A percentile compares a stretch with the other conserved stretches of the same genome.
phyloP scores from a whole-genome alignment of 2,329 filamentous ascomycete species.

The Claviceps quebecensis region DNA sequence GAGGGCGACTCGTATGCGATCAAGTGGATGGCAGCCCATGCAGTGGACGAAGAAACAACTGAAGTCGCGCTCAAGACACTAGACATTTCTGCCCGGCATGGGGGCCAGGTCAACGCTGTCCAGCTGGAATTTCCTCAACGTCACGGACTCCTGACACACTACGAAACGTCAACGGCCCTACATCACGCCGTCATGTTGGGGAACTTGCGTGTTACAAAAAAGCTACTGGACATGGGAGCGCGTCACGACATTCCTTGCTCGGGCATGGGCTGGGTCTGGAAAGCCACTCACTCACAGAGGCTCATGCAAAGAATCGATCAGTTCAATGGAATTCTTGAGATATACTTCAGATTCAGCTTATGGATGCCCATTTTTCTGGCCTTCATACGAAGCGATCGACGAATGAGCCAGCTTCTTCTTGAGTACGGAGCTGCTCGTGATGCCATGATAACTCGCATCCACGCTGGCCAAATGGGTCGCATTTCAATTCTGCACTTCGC shows the following conservation, averaged over 20 bases:
- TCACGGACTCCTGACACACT: too few relatives aligned
- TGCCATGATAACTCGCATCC: not conserved
- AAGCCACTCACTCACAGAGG: not conserved
- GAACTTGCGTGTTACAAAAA: not conserved
- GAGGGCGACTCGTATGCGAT: slow-evolving; percentile 1
- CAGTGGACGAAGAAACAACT: not conserved
- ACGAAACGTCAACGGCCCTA: not conserved
- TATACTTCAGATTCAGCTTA: not conserved
- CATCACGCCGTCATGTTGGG: not conserved
- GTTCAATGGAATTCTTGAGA: not conserved
- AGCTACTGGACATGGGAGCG: not conserved
- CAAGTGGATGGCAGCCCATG: not conserved
- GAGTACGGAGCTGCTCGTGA: not conserved
- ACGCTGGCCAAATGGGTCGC: too few relatives aligned
- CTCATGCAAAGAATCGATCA: not conserved
- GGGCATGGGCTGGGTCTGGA: not conserved
- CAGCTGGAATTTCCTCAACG: not conserved
- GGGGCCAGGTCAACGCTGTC: slow-evolving; percentile 1
- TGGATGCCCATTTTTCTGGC: slow-evolving; percentile 3
- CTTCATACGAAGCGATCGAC: not conserved
- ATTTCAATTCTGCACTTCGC: not conserved
- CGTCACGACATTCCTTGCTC: not conserved
- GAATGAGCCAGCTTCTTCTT: not conserved
- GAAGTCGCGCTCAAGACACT: not conserved
- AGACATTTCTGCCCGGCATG: not conserved